Percentiles rank a stretch among this genome's conserved stretches.
Evolutionary conservation across 192 early-diverging fungal genomes (phyloP).

Genomic region (Umbelopsis vinacea): DNA sequence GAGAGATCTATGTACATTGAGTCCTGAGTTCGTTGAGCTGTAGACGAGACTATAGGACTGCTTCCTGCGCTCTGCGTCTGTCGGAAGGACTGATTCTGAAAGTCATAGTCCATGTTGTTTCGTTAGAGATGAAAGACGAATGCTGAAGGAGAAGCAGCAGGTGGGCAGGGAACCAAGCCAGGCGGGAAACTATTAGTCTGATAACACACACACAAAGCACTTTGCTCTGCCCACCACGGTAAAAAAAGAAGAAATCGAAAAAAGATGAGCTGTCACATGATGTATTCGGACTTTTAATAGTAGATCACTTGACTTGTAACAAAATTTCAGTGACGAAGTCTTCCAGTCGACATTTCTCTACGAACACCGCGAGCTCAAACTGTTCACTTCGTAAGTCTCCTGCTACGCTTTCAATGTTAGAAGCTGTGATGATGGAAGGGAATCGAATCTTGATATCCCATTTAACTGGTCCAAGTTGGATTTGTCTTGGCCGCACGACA

Average conservation of each 20-base stretch:
- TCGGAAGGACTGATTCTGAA: slow-evolving; percentile 18
- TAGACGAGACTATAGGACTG: slow-evolving; percentile 6
- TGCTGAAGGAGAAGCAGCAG: slow-evolving; percentile 4
- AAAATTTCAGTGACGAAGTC: slow-evolving; percentile 14
- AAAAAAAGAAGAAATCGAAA: neutral
- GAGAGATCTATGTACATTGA: slow-evolving; percentile 21
- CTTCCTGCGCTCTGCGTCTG: slow-evolving; percentile 18
- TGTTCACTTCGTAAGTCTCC: slow-evolving; percentile 17
- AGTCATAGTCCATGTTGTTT: slow-evolving; percentile 2
- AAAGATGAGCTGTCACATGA: slow-evolving; percentile 8
- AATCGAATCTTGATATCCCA: slow-evolving; percentile 23
- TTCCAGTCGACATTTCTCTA: slow-evolving; percentile 9
- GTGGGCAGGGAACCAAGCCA: slow-evolving; percentile 5
- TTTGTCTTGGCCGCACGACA: neutral
- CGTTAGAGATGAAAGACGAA: neutral
- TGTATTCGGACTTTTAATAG: slow-evolving; percentile 13
- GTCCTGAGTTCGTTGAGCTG: slow-evolving; percentile 11
- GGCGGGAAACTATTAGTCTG: neutral
- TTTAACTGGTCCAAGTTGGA: slow-evolving; percentile 17
- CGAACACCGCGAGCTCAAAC: slow-evolving; percentile 15
- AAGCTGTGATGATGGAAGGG: neutral
- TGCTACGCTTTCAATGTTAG: slow-evolving; percentile 9
- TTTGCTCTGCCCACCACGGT: neutral
- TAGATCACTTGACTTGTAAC: slow-evolving; percentile 9
- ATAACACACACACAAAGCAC: neutral